Evolutionary conservation across 1,139 yeast species (phyloP).

Genomic region (Zygoascus hellenicus): DNA sequence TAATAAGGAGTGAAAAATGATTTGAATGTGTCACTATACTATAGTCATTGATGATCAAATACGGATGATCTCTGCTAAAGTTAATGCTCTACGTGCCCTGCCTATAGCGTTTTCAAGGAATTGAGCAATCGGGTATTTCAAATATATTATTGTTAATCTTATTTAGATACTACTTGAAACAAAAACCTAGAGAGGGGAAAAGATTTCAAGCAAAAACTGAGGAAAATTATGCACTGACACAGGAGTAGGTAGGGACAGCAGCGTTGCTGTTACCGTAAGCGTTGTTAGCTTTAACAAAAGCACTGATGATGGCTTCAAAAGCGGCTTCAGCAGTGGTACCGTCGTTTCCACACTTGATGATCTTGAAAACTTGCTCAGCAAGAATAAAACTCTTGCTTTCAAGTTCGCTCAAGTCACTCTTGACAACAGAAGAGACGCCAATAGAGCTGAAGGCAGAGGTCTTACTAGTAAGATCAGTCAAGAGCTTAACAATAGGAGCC

Average conservation of each 20-base stretch:
- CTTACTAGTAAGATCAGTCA: slow-evolving; percentile 14
- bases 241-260: neutral
- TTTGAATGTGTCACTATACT: too few species aligned
- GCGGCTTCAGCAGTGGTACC: neutral
- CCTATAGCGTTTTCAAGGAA: too few species aligned
- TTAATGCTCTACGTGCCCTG: too few species aligned
- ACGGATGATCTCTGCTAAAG: too few species aligned
- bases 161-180: too few species aligned
- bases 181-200: too few species aligned
- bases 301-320: neutral
- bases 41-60: too few species aligned
- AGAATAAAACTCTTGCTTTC: slow-evolving; percentile 6
- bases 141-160: too few species aligned
- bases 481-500: slow-evolving; percentile 11
- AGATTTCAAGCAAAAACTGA: too few species aligned
- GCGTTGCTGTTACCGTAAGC: neutral
- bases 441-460: slow-evolving; percentile 15
- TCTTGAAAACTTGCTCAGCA: slow-evolving; percentile 1
- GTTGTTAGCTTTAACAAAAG: neutral
- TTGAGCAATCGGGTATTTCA: too few species aligned
- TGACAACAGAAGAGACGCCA: slow-evolving; percentile 17
- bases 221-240: neutral
- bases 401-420: slow-evolving; percentile 14
- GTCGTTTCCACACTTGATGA: slow-evolving; percentile 7
- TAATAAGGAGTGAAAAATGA: too few species aligned